A percentile compares a stretch with the other conserved stretches of the same genome.
phyloP scores from a whole-genome alignment of 352 stramenopile genomes.

The Phytophthora hybrid region DNA sequence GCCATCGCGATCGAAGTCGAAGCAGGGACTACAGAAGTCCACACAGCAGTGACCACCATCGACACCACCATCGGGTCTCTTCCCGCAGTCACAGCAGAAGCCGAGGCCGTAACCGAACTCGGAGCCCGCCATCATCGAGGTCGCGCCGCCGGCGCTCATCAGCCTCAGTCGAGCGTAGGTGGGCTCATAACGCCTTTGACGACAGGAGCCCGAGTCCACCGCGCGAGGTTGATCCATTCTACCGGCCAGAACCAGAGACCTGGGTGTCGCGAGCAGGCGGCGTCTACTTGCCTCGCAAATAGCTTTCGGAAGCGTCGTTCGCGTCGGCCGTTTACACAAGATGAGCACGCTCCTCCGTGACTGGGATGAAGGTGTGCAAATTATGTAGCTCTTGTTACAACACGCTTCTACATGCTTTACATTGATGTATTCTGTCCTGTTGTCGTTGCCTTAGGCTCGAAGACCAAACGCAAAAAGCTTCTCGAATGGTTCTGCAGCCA shows the following conservation, averaged over 20 bases:
- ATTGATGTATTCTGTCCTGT: not conserved
- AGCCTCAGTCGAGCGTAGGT: constrained; percentile 48
- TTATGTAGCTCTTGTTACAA: not conserved
- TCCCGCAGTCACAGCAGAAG: constrained; percentile 35
- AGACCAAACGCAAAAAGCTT: constrained; percentile 58
- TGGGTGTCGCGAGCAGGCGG: constrained; percentile 85
- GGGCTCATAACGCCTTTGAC: constrained; percentile 80
- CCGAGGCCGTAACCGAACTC: constrained; percentile 34
- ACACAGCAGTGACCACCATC: constrained; percentile 5
- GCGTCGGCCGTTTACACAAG: not conserved
- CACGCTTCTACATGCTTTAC: not conserved
- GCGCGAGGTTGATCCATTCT: constrained; percentile 65
- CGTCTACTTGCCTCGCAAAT: constrained; percentile 77
- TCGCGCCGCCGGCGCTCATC: constrained; percentile 34
- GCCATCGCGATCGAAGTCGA: constrained; percentile 10
- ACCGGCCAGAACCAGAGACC: constrained; percentile 68
- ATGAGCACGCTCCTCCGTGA: constrained; percentile 64
- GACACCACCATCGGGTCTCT: constrained; percentile 15
- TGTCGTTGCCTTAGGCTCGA: constrained; percentile 44
- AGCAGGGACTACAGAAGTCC: constrained; percentile 15
- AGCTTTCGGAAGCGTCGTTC: constrained; percentile 28
- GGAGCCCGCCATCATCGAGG: constrained; percentile 26
- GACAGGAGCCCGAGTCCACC: constrained; percentile 79
- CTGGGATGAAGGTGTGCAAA: constrained; percentile 71
- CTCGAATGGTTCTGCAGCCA: constrained; percentile 58